Evolutionary conservation across 1,284 basidiomycete species (phyloP), one percentile per base, ranked within the genome.

Genomic region (Ustilago sp.): DNA sequence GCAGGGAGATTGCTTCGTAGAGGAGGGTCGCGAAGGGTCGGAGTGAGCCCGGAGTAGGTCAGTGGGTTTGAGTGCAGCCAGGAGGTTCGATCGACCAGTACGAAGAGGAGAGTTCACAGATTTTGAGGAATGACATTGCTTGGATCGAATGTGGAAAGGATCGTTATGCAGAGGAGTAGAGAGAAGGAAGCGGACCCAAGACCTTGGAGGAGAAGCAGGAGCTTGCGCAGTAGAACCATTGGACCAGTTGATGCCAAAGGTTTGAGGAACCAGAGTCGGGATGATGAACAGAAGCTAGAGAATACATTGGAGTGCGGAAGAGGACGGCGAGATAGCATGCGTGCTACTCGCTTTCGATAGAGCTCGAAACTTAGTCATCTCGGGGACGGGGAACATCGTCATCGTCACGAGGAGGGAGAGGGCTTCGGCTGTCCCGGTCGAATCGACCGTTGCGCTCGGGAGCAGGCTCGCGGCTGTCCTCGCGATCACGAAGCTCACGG

Each of bases 401-500:
- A 34, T 77, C 75, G 55, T 80, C 78, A 56, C 78, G 75, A 47
- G 66, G 63, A 60, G 77, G 77, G 15, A 64, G 67, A 36, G 79
- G 79, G 59, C 77, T 80, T 41, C 77, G 79, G 67, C 79, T 80
- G 62, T 77, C 19, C 3, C 43, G 43, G n/a, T 45, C 79, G 59
- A 68, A 80, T 41, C 77, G 65, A 15, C 69, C 72, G 60, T 75
- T 68, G 47, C 72, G 70, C 57, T 72, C 65, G 12, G 77, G 67
- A 17, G 56, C 72, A 32, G 79, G 74, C 63, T 80, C 79, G 51
- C 79, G 72, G 62, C 79, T 80, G 59, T 80, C 79, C 23, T 74
- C 72, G 51, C 77, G 68, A 50, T 63, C 63, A 51, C 60, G 63
- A 38, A 57, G 60, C 43, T 70, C 68, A 39, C 58, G 65, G 50